These are phyloP conservation scores for Limnanthes douglasii DNA, from an alignment of 345 rosid genomes.

Conservation along the genomic window DNA sequence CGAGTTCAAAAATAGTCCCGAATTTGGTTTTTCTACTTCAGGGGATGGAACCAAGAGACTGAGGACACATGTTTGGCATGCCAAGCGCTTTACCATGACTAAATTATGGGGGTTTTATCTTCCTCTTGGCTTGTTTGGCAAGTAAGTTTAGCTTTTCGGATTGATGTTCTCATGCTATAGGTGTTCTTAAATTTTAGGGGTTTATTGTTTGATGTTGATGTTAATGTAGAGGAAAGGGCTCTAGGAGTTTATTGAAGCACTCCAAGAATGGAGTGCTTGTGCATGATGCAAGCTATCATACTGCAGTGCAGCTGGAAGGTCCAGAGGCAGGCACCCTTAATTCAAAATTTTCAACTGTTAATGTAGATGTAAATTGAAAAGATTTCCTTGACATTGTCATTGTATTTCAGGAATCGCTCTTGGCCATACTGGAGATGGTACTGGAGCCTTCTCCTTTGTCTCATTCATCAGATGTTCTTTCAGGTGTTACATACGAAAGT, in stretches of 20 bases:
- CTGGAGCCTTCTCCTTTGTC: conserved; percentile 40
- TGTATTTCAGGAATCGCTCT: conserved; percentile 37
- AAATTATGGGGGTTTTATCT: conserved; percentile 81
- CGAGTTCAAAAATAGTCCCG: conserved; percentile 45
- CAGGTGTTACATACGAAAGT: conserved; percentile 41
- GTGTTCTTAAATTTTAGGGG: no score
- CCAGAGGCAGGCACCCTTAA: conserved; percentile 38
- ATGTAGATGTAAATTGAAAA: not conserved
- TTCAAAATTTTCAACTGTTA: not conserved
- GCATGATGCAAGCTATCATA: conserved; percentile 66
- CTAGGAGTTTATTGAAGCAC: conserved; percentile 73
- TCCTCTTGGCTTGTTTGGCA: conserved; percentile 84
- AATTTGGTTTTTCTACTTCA: conserved; percentile 42
- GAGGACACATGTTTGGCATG: conserved; percentile 91
- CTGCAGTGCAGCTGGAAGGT: conserved; percentile 58
- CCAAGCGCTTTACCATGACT: conserved; percentile 71
- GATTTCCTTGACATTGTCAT: conserved; percentile 3
- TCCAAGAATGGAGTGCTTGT: conserved; percentile 45
- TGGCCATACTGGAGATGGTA: conserved; percentile 35
- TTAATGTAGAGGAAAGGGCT: conserved; percentile 68
- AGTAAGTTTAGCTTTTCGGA: conserved; percentile 20
- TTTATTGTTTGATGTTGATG: conserved; percentile 5
- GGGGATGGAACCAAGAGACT: conserved; percentile 83
- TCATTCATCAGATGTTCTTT: conserved; percentile 27
- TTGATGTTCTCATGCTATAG: no score